Evolutionary conservation across 192 early-diverging fungal species (phyloP), one percentile per base, ranked within the genome.

Genomic region (Linnemannia exigua): DNA sequence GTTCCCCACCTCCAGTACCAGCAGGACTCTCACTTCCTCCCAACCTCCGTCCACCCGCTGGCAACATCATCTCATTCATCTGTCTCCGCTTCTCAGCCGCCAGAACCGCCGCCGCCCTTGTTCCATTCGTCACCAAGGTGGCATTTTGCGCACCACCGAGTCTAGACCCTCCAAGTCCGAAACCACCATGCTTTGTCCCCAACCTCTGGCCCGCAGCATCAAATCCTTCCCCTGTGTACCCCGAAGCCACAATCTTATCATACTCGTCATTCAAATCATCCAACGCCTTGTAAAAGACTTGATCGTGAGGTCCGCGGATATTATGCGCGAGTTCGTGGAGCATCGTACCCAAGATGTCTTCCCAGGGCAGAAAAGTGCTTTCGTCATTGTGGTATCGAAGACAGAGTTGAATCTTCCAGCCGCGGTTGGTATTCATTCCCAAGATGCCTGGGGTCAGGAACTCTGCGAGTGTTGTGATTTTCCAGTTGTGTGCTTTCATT

Each of bases 381-480:
- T 90, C 82, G 72, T 94, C 90, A 63, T 84, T 79, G 47, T 88
- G 84, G 35, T 82, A 83, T 31, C 95, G 89, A 63, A 97, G 79
- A n/a, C 96, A 88, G 33, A 97, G 85, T 46, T 88, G 79, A 75
- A 96, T 95, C 75, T 91, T 91, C 28, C 81, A 72, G 5, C 95
- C 95, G 28, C 86, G 77, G 89, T 96, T 94, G n/a, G 91, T 87
- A 84, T 96, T 96, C 52, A 94, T 79, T 11, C 96, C 96, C 72
- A 90, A 89, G 61, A 95, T 78, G 52, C 93, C 87, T 17, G 58
- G 73, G 8, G 94, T 92, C 67, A 84, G 91, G 75, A 96, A 94
- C 74, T 96, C 95, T 36, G 74, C 81, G 37, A 95, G 79, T 0
- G 84, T 63, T 20, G 67, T 74, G 11, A 94, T 92, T 11, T 87